These are phyloP conservation scores for Lepidium didymum DNA, from an alignment of 345 rosid genomes.

Conservation along the genomic window DNA sequence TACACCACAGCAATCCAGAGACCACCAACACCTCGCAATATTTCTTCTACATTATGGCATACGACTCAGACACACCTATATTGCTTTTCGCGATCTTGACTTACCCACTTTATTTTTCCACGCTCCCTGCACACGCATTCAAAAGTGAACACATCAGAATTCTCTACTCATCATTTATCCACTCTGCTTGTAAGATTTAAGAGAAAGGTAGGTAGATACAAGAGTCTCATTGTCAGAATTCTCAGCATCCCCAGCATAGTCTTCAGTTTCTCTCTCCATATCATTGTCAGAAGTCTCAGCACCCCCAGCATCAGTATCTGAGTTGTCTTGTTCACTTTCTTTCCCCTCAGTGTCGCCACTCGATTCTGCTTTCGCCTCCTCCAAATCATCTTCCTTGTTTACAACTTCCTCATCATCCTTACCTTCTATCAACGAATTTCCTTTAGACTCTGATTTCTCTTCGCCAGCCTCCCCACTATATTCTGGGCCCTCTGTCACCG, in stretches of 20 bases:
- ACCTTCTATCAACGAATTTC: constrained; percentile 19
- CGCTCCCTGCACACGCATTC: constrained; percentile 58
- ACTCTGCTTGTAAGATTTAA: neutral
- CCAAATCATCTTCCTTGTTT: constrained; percentile 27
- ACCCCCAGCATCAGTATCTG: constrained; percentile 37
- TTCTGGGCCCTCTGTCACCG: constrained; percentile 31
- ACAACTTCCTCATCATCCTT: constrained; percentile 32
- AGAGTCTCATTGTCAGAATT: constrained; percentile 88
- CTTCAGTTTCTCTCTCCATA: constrained; percentile 27
- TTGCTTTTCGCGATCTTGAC: constrained; percentile 38
- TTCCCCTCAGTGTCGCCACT: constrained; percentile 36
- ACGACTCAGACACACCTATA: constrained; percentile 8
- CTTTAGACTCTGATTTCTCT: constrained; percentile 45
- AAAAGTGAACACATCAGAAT: neutral
- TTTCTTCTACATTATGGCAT: constrained; percentile 20
- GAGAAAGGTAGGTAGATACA: constrained; percentile 38
- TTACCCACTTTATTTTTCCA: constrained; percentile 62
- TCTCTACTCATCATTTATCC: neutral
- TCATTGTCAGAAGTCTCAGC: constrained; percentile 53
- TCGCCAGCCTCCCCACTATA: constrained; percentile 35
- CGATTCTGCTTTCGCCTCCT: constrained; percentile 36
- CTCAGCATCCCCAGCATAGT: constrained; percentile 38
- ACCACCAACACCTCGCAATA: constrained; percentile 2
- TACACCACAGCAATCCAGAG: constrained; percentile 14
- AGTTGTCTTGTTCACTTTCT: constrained; percentile 28